A percentile compares a stretch with the other conserved stretches of the same genome.
These are phyloP conservation scores for Biscogniauxia mediterranea DNA, from an alignment of 2,329 filamentous ascomycete genomes.

Conservation along the genomic window DNA sequence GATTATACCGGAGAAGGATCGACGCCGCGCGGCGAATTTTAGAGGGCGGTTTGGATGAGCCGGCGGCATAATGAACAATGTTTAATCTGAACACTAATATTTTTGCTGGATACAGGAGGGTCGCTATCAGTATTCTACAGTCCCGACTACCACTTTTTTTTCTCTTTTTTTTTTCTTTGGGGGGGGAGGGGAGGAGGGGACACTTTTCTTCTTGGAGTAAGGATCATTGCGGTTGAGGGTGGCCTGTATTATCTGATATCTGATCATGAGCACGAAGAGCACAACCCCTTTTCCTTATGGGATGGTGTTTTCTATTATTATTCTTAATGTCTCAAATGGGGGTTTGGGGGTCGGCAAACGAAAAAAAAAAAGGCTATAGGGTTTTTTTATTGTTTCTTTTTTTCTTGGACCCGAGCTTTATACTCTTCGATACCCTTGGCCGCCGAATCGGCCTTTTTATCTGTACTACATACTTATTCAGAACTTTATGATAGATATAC, in stretches of 20 bases:
- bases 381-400: constrained; percentile 7
- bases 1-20: constrained; percentile 67
- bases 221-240: constrained; percentile 1
- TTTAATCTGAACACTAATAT: constrained; percentile 4
- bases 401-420: constrained; percentile 1
- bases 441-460: constrained; percentile 7
- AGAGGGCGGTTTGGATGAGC: constrained; percentile 59
- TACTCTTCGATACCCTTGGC: constrained; percentile 22
- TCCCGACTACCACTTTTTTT: constrained; percentile 1
- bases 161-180: constrained; percentile 2
- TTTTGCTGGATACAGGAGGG: neutral
- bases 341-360: too few relatives aligned
- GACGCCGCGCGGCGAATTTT: constrained; percentile 72
- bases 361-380: constrained; percentile 4
- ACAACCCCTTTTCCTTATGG: neutral
- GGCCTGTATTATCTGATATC: constrained; percentile 12
- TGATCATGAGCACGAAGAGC: constrained; percentile 11
- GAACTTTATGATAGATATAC: constrained; percentile 10
- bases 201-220: constrained; percentile 2
- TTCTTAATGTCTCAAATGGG: neutral
- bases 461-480: constrained; percentile 9
- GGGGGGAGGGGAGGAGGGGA: constrained; percentile 2
- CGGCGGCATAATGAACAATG: constrained; percentile 14
- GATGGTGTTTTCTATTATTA: neutral
- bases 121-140: neutral